Evolutionary conservation across 164 flowering plant species (phyloP).

Genomic region (Litsea cubeba): DNA sequence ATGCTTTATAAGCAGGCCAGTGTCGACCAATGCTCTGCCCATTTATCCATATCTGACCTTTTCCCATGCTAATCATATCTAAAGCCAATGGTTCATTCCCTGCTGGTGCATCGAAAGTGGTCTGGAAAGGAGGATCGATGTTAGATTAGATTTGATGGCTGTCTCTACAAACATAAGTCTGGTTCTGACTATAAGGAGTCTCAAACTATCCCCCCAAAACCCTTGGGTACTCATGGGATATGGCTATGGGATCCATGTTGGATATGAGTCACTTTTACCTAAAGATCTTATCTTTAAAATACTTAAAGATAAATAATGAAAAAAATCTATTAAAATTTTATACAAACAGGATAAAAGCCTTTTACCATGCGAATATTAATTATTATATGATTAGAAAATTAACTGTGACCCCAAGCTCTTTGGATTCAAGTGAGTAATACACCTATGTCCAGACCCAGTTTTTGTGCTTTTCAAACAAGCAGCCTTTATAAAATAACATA

Average conservation of each 20-base stretch:
- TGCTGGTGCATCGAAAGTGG: conserved; percentile 56
- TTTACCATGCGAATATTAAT: too few species aligned
- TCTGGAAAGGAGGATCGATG: conserved; percentile 25
- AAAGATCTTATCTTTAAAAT: too few species aligned
- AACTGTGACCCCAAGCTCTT: too few species aligned
- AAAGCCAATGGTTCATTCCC: conserved; percentile 73
- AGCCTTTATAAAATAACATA: too few species aligned
- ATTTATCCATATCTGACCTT: conserved; percentile 86
- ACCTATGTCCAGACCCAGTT: background rate
- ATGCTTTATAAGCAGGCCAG: conserved; percentile 74
- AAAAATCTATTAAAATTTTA: too few species aligned
- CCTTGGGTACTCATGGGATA: background rate
- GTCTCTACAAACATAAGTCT: background rate
- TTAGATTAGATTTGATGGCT: background rate
- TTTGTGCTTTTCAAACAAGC: background rate
- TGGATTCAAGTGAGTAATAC: background rate
- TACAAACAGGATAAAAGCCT: too few species aligned
- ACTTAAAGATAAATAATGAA: background rate
- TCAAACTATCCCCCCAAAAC: background rate
- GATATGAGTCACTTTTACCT: background rate
- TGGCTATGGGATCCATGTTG: background rate
- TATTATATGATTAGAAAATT: background rate
- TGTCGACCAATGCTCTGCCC: conserved; percentile 75
- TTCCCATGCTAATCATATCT: conserved; percentile 80
- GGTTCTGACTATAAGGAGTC: background rate